phyloP scores from a whole-genome alignment of 1,284 basidiomycete species.

The Cryptococcus hybrid region DNA sequence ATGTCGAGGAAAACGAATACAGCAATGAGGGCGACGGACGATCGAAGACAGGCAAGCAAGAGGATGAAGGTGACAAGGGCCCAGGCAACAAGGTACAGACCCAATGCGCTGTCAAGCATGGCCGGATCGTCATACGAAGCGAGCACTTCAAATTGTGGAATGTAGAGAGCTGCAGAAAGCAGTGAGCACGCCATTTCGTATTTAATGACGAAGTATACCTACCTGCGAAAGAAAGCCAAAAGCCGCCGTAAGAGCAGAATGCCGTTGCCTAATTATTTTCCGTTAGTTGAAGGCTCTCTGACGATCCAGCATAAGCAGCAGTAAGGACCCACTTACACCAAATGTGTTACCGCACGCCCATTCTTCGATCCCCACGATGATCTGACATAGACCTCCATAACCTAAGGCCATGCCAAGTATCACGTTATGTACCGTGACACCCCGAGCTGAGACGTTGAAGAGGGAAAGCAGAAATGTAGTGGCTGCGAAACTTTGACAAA shows the following conservation, averaged over 20 bases:
- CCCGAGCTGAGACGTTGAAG: slow-evolving; percentile 47
- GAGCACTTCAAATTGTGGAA: slow-evolving; percentile 55
- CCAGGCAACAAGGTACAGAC: slow-evolving; percentile 52
- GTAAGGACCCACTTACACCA: slow-evolving; percentile 28
- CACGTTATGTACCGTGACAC: slow-evolving; percentile 61
- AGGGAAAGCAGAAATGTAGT: slow-evolving; percentile 58
- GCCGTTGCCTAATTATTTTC: slow-evolving; percentile 54
- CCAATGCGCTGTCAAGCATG: slow-evolving; percentile 54
- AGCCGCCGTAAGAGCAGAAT: slow-evolving; percentile 76
- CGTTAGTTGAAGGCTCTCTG: neutral
- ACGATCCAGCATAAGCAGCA: neutral
- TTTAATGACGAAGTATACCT: slow-evolving; percentile 2
- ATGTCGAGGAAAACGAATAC: slow-evolving; percentile 70
- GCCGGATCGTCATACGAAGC: slow-evolving; percentile 38
- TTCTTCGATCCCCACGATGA: slow-evolving; percentile 59
- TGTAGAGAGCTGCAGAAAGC: slow-evolving; percentile 30
- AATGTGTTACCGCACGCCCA: slow-evolving; percentile 70
- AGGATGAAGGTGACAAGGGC: slow-evolving; percentile 38
- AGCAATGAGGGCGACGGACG: slow-evolving; percentile 62
- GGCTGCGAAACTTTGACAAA: slow-evolving; percentile 47
- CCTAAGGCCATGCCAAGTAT: slow-evolving; percentile 80
- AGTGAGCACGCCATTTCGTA: neutral
- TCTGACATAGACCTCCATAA: slow-evolving; percentile 75
- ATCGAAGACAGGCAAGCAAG: slow-evolving; percentile 61
- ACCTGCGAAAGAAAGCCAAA: slow-evolving; percentile 70